These are phyloP conservation scores for Silene uniflora DNA, from an alignment of 148 eudicot genomes.

Conservation along the genomic window DNA sequence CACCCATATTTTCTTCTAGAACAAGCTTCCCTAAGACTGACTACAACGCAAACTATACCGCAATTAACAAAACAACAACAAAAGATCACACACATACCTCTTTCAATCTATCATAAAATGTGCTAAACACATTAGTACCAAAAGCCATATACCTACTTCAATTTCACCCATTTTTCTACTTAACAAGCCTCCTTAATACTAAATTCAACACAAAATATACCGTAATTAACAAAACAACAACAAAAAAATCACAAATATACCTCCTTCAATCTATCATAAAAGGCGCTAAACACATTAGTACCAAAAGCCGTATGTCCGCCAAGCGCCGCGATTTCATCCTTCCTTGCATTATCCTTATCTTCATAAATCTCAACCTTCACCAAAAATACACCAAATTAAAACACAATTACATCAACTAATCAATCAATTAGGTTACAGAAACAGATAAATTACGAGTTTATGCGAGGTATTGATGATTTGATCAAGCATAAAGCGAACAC, in stretches of 20 bases:
- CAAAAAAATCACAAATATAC: conserved; percentile 21
- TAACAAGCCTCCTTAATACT: not conserved
- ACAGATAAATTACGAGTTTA: conserved; percentile 55
- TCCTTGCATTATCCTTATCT: conserved; percentile 81
- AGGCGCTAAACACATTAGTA: conserved; percentile 84
- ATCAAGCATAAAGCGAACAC: conserved; percentile 82
- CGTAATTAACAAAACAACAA: not conserved
- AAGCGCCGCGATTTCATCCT: conserved; percentile 96
- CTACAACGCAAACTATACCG: not conserved
- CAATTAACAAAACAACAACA: not conserved
- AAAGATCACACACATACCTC: conserved; percentile 43
- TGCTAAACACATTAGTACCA: no score
- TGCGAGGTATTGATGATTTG: conserved; percentile 57
- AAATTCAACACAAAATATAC: not conserved
- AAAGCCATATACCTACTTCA: no score
- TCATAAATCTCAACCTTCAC: conserved; percentile 77
- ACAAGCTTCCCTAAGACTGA: not conserved
- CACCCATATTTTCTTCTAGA: no score
- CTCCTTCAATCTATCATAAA: conserved; percentile 94
- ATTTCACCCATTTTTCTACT: no score
- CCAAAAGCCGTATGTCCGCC: conserved; percentile 90
- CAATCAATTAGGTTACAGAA: not conserved
- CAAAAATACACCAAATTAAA: not conserved
- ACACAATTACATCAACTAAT: not conserved
- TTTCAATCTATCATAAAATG: conserved; percentile 23